These are phyloP conservation scores for Periconia sp. DNA, from an alignment of 2,329 filamentous ascomycete species.

Conservation along the genomic window DNA sequence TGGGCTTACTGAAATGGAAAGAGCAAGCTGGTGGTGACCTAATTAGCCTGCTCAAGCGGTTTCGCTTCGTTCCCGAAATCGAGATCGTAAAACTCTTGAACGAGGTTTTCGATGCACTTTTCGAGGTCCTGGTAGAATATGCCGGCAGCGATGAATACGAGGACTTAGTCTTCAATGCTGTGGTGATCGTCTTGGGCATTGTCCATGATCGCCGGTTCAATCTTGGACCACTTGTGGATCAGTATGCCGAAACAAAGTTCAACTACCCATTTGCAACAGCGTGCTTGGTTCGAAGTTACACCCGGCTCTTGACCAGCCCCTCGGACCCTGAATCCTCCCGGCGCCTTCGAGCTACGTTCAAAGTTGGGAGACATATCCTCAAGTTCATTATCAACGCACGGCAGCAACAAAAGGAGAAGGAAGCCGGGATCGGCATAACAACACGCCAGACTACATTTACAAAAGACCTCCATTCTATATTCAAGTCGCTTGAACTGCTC, in stretches of 20 bases:
- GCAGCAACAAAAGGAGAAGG: constrained; percentile 83
- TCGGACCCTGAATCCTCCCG: constrained; percentile 81
- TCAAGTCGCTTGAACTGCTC: constrained; percentile 84
- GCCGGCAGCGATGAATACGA: constrained; percentile 91
- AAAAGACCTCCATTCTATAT: constrained; percentile 80
- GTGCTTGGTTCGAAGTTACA: constrained; percentile 84
- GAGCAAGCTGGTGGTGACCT: constrained; percentile 73
- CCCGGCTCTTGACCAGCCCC: constrained; percentile 77
- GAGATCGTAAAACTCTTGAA: constrained; percentile 93
- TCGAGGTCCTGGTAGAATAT: constrained; percentile 87
- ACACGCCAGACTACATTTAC: constrained; percentile 72
- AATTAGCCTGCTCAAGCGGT: constrained; percentile 72
- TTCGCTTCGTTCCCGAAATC: constrained; percentile 94
- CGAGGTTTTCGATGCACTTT: constrained; percentile 87
- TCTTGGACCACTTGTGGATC: constrained; percentile 83
- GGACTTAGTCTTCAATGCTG: constrained; percentile 84
- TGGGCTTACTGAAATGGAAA: constrained; percentile 85
- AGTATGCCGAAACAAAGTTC: constrained; percentile 85
- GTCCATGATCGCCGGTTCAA: constrained; percentile 95
- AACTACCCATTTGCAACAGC: constrained; percentile 91
- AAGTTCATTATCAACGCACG: constrained; percentile 93
- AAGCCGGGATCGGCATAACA: constrained; percentile 82
- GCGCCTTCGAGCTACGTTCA: constrained; percentile 86
- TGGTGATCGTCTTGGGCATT: constrained; percentile 89
- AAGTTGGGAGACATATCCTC: constrained; percentile 88